A percentile compares a stretch with the other conserved stretches of the same genome.
These are phyloP conservation scores for Kwoniella europaea DNA, from an alignment of 768 basidiomycete species.

Conservation along the genomic window DNA sequence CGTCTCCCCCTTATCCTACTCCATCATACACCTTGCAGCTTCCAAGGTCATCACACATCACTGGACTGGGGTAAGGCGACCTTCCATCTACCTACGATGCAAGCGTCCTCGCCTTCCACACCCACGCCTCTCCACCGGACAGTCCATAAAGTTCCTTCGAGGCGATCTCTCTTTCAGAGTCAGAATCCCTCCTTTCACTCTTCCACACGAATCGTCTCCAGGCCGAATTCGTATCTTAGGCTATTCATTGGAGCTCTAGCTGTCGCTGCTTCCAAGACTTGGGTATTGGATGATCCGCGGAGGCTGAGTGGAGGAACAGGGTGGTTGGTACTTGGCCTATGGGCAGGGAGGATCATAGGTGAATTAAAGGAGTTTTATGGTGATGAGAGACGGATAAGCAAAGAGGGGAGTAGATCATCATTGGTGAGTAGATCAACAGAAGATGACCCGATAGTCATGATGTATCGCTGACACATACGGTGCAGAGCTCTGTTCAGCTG, in stretches of 20 bases:
- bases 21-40: not conserved
- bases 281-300: conserved; percentile 27
- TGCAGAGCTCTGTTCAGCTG: not conserved
- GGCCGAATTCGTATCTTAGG: conserved; percentile 25
- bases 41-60: not conserved
- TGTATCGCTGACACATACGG: not conserved
- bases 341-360: conserved; percentile 31
- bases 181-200: not conserved
- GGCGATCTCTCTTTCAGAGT: conserved; percentile 1
- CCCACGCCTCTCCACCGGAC: conserved; percentile 28
- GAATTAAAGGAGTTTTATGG: conserved; percentile 21
- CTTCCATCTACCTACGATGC: conserved; percentile 8
- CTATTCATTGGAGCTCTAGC: conserved; percentile 40
- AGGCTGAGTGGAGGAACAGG: conserved; percentile 31
- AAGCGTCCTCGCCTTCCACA: conserved; percentile 10
- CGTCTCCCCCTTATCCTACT: not conserved
- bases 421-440: not conserved
- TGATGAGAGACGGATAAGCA: conserved; percentile 21
- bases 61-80: not conserved
- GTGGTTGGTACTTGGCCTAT: conserved; percentile 38
- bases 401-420: conserved; percentile 16
- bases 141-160: conserved; percentile 19
- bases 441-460: not conserved
- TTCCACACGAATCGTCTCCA: not conserved
- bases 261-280: conserved; percentile 32